Base-by-base conservation (phyloP, 179 eudicot genomes). In the Silene noctiflora region DNA sequence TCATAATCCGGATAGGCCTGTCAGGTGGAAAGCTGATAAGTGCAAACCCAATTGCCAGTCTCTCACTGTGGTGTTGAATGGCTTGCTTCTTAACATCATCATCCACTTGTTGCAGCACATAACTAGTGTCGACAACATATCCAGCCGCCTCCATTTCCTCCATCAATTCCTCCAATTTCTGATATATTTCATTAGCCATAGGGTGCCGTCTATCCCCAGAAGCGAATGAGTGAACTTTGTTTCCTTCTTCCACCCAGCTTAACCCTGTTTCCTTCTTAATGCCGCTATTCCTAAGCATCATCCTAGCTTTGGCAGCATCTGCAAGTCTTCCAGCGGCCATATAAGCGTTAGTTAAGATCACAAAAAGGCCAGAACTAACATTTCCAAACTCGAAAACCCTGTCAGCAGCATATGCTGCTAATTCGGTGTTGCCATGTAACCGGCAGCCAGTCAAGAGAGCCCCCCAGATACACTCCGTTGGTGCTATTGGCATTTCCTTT, bases 161-260 rank as follows among this genome's bases (percentile, higher is more conserved):
- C 71, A 78, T 89, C 70, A 94, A 71, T 77, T 90, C 98, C 77
- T 90, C 90, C 80, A 94, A 72, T 58, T 91, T 92, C 69, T 55
- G 67, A 69, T 89, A 92, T 65, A 94, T 94, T 79, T 89, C 88
- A 39, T 69, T 59, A 3, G 82, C 78, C 74, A 72, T 84, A 3
- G 80, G 84, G 46, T 94, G 93, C 0, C 74, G 44, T 74, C 88
- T 81, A 31, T 92, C 97, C 77, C 97, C 96, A 48, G 96, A 84
- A 31, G 90, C 81, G 76, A 94, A 94, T 12, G 83, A 86, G 78
- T 94, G 96, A 53, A 94, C 87, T 68, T 14, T 80, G 67, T 86
- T 90, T 56, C 91, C 97, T 75, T 90, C 94, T 84, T 94, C 97
- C 65, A 94, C 87, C 98, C 98, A 91, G 27, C 98, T 94, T 82